Conservation (phyloP, 768 basidiomycete genomes). For the Coprinopsis marcescibilis region DNA sequence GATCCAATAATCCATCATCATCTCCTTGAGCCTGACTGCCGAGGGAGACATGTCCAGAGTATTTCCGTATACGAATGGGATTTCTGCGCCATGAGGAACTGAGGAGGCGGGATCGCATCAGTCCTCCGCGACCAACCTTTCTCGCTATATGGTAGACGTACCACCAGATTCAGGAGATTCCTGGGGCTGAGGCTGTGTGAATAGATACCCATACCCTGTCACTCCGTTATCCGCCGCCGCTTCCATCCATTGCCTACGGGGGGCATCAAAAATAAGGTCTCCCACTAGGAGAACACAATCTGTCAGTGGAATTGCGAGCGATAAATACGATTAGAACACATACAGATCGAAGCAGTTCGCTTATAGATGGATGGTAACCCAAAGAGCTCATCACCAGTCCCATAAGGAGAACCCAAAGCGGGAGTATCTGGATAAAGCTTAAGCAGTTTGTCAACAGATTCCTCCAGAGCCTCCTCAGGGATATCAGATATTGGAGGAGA, state of each 20-base stretch:
- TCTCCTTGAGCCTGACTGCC: conserved; percentile 20
- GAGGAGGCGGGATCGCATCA: too few species aligned
- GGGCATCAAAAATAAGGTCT: conserved; percentile 35
- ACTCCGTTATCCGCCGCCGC: conserved; percentile 32
- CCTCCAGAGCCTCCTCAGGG: conserved; percentile 15
- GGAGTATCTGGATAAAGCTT: conserved; percentile 38
- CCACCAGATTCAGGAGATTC: conserved; percentile 24
- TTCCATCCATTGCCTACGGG: conserved; percentile 33
- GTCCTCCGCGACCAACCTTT: not conserved
- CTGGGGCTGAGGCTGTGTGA: conserved; percentile 32
- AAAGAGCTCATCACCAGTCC: conserved; percentile 40
- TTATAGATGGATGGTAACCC: conserved; percentile 30
- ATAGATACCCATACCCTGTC: conserved; percentile 36
- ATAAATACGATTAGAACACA: too few species aligned
- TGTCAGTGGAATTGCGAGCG: too few species aligned
- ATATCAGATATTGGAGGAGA: conserved; percentile 8
- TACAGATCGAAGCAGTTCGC: conserved; percentile 26
- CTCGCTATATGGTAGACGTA: too few species aligned
- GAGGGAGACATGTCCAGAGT: conserved; percentile 20
- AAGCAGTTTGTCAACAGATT: conserved; percentile 23
- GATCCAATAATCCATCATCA: conserved; percentile 40
- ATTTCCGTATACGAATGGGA: conserved; percentile 30
- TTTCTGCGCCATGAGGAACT: conserved; percentile 30
- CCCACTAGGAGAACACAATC: conserved; percentile 18
- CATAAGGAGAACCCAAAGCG: conserved; percentile 38